phyloP scores from a whole-genome alignment of 768 basidiomycete genomes.

The Boletus huronensis region DNA sequence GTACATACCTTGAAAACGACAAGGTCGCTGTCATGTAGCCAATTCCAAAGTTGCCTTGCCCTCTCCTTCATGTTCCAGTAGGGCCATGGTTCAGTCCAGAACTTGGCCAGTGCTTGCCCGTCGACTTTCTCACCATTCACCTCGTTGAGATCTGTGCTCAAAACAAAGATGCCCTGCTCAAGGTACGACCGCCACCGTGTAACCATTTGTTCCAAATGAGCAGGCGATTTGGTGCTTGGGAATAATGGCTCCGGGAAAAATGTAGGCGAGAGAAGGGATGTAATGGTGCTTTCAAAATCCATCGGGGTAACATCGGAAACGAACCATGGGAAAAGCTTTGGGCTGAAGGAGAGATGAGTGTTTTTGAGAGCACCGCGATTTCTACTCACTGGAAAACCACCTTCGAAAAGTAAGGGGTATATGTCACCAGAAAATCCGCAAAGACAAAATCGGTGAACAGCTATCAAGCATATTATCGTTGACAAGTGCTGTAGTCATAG shows the following conservation, averaged over 20 bases:
- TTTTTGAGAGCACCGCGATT: neutral
- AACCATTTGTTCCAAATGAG: conserved; percentile 57
- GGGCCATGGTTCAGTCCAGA: conserved; percentile 74
- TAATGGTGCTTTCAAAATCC: conserved; percentile 68
- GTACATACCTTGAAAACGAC: conserved; percentile 78
- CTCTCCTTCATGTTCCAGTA: conserved; percentile 69
- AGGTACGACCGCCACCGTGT: conserved; percentile 72
- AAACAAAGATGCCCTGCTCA: conserved; percentile 61
- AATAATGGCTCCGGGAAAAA: conserved; percentile 50
- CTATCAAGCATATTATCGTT: conserved; percentile 36
- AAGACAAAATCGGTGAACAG: conserved; percentile 92
- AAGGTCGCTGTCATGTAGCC: conserved; percentile 53
- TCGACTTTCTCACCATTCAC: conserved; percentile 21
- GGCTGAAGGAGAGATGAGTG: conserved; percentile 44
- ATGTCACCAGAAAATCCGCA: conserved; percentile 88
- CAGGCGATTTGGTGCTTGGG: conserved; percentile 25
- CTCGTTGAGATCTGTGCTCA: conserved; percentile 46
- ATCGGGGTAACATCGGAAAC: conserved; percentile 90
- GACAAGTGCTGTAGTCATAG: neutral
- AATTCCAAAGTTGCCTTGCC: conserved; percentile 48
- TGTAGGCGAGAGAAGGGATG: conserved; percentile 48
- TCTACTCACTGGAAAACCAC: conserved; percentile 87
- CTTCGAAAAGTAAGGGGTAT: conserved; percentile 75
- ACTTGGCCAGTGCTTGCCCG: conserved; percentile 35
- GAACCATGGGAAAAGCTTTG: conserved; percentile 96